Conservation (phyloP, 192 early-diverging fungal species). For the Gonapodya prolifera region DNA sequence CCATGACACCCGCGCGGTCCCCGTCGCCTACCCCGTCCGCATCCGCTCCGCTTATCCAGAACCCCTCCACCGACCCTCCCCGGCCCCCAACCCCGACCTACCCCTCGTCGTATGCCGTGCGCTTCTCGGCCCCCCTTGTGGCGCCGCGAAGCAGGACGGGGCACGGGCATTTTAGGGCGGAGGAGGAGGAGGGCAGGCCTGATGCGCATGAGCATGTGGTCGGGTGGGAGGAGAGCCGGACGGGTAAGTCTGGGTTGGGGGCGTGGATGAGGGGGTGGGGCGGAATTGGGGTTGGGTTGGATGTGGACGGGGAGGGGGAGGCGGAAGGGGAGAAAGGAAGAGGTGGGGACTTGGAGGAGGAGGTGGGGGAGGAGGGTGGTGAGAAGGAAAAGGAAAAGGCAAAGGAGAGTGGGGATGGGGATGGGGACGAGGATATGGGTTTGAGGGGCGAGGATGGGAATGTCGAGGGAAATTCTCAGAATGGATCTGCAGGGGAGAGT, state of each 20-base stretch:
- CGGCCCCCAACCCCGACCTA: no score
- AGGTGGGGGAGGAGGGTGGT: not conserved
- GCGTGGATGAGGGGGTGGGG: not conserved
- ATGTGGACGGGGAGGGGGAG: not conserved
- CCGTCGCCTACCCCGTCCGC: no score
- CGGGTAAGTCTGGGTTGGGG: not conserved
- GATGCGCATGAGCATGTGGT: not conserved
- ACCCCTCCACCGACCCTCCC: no score
- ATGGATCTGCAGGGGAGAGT: no score
- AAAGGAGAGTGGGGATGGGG: not conserved
- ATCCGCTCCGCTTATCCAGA: no score
- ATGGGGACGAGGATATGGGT: not conserved
- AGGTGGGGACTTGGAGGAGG: not conserved
- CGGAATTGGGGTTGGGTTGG: not conserved
- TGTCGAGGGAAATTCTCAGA: no score
- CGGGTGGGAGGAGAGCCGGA: not conserved
- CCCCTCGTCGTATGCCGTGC: no score
- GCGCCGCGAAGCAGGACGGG: no score
- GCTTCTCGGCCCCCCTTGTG: no score
- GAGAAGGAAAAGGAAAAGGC: not conserved
- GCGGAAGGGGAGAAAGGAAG: not conserved
- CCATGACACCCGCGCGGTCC: no score
- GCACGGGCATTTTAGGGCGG: no score
- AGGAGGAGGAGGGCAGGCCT: not conserved
- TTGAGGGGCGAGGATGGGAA: no score